phyloP scores from a whole-genome alignment of 108 stramenopile species.

The Cylindrotheca fusiformis region DNA sequence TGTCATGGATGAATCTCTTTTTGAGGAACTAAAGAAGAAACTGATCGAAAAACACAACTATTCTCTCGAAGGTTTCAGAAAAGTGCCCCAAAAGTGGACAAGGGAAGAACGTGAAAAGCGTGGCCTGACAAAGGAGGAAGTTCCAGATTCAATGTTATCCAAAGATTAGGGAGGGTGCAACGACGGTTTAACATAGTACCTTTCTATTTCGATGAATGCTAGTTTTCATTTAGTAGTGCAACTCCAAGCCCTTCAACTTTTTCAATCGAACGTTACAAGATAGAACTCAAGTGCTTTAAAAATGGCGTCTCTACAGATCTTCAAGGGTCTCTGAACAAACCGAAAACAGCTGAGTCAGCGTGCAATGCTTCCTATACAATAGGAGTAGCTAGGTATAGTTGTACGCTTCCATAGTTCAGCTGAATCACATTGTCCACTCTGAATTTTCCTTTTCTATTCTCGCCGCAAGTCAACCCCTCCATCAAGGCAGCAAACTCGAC shows the following conservation, averaged over 20 bases:
- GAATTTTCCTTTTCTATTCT: conserved; percentile 42
- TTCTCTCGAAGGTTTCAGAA: conserved; percentile 42
- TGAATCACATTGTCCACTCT: conserved; percentile 56
- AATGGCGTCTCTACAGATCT: too few relatives aligned
- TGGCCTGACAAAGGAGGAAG: conserved; percentile 31
- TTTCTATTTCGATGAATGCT: too few relatives aligned
- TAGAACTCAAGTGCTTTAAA: too few relatives aligned
- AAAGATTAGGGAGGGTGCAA: too few relatives aligned
- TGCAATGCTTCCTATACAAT: too few relatives aligned
- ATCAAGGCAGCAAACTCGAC: conserved; percentile 54
- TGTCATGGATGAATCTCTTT: conserved; percentile 32
- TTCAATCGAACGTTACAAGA: too few relatives aligned
- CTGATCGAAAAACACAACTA: conserved; percentile 55
- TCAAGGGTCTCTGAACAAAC: too few relatives aligned
- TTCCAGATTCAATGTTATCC: too few relatives aligned
- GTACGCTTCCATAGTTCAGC: conserved; percentile 81
- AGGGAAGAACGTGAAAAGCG: conserved; percentile 44
- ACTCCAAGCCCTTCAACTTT: too few relatives aligned
- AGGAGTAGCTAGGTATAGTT: conserved; percentile 45
- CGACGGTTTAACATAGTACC: too few relatives aligned
- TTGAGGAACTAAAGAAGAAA: conserved; percentile 30
- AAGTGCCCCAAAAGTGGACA: conserved; percentile 60
- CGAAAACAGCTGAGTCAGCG: too few relatives aligned
- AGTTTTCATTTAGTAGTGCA: too few relatives aligned
- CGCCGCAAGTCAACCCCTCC: conserved; percentile 47